Percentiles rank a stretch among this genome's conserved stretches.
These are phyloP conservation scores for Aspergillus texensis DNA, from an alignment of 2,329 filamentous ascomycete species.

Conservation along the genomic window DNA sequence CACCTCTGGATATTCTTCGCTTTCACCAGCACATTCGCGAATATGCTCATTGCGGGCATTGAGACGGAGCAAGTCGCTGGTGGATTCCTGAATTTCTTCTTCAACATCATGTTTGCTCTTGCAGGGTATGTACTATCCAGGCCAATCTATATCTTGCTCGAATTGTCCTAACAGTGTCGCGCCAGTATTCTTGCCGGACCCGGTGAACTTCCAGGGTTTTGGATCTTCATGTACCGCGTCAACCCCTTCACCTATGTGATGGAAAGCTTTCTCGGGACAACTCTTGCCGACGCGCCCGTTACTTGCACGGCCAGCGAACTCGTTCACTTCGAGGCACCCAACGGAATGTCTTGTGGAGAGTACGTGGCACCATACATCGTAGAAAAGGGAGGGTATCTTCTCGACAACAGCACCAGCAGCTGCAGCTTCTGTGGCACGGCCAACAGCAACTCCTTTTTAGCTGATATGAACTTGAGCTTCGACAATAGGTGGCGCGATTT, in stretches of 20 bases:
- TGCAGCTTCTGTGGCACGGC: slow-evolving; percentile 11
- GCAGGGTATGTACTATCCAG: too few relatives aligned
- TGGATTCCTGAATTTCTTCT: too few relatives aligned
- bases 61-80: too few relatives aligned
- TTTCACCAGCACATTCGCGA: background rate
- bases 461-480: background rate
- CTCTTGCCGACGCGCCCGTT: background rate
- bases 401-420: background rate
- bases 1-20: background rate
- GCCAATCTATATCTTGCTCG: too few relatives aligned
- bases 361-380: slow-evolving; percentile 5
- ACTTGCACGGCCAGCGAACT: slow-evolving; percentile 9
- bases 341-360: slow-evolving; percentile 5
- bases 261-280: slow-evolving; percentile 9
- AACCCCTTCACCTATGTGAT: slow-evolving; percentile 26
- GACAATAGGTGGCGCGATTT: slow-evolving; percentile 8
- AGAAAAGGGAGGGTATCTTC: slow-evolving; percentile 1
- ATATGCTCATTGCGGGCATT: too few relatives aligned
- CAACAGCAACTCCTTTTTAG: slow-evolving; percentile 6
- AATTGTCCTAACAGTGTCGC: too few relatives aligned
- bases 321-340: slow-evolving; percentile 3
- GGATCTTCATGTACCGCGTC: slow-evolving; percentile 20
- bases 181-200: slow-evolving; percentile 8
- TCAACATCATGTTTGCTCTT: too few relatives aligned
- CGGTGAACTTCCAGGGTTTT: slow-evolving; percentile 15